Percentiles rank a stretch among this genome's conserved stretches.
These are phyloP conservation scores for Populus tremula DNA, from an alignment of 345 rosid genomes.

Conservation along the genomic window DNA sequence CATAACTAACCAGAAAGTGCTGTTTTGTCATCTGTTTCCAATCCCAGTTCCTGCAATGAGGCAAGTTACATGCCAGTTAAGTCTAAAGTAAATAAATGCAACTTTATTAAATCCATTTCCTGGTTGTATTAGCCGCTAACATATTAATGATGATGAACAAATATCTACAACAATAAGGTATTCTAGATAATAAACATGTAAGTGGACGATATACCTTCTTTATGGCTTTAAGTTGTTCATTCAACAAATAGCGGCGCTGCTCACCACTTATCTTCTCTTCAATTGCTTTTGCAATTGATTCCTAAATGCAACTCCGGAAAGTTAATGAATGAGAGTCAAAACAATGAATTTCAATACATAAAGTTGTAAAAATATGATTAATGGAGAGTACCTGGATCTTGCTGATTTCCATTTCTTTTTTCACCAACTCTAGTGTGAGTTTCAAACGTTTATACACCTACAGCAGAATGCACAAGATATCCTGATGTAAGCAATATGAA, in stretches of 20 bases:
- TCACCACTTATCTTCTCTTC: conserved; percentile 99
- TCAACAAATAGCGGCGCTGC: conserved; percentile 94
- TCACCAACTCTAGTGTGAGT: conserved; percentile 78
- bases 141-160: not conserved
- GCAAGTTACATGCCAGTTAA: conserved; percentile 18
- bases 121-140: not conserved
- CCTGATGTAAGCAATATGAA: not conserved
- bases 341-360: not conserved
- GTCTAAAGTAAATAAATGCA: conserved; percentile 8
- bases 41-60: conserved; percentile 78
- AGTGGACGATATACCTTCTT: conserved; percentile 63
- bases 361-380: not conserved
- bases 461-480: not conserved
- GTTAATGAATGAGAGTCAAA: conserved; percentile 9
- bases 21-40: conserved; percentile 98
- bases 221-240: conserved; percentile 98
- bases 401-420: conserved; percentile 97
- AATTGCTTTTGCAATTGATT: conserved; percentile 94
- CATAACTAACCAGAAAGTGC: conserved; percentile 79
- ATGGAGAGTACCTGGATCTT: conserved; percentile 73
- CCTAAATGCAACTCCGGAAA: conserved; percentile 43
- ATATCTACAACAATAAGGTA: not conserved
- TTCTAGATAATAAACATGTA: not conserved
- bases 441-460: conserved; percentile 91
- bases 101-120: not conserved